Base-by-base conservation (phyloP, 2,329 filamentous ascomycete genomes). In the Colletotrichum sansevieriae region DNA sequence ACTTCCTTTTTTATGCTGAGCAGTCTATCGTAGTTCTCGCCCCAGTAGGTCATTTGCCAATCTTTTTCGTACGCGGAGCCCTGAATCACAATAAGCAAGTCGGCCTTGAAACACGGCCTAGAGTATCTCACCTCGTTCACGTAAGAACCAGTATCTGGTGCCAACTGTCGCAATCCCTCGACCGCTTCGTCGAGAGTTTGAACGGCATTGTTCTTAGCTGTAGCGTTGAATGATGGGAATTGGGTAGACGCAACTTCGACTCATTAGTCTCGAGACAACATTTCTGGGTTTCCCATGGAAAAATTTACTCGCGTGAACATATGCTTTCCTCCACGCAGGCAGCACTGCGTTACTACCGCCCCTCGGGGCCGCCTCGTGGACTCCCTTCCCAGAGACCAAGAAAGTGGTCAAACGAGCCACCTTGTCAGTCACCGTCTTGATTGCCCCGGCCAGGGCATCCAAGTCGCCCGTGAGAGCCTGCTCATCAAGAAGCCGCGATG, bases 311-410 rank as follows among this genome's bases (percentile, higher is more conserved):
- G 77, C 71, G 58, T 64, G 81, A 63, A 81, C 71, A 0, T 77
- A 73, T 2, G 82, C 78, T 3, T 77, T 76, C 52, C 85, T 78
- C 84, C 84, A 87, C 1, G 84, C 84, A 4, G 84, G 83, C 70
- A 83, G 83, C 47, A 85, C 78, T 3, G 82, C 79, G 7, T 80
- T 83, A 84, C 81, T 76, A 0, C 83, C 83, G 0, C 84, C 84
- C 18, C 80, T 74, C 0, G 83, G 82, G 37, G 76, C 74, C 2
- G 82, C 84, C 47, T 85, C 73, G 0, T 77, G 75, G 1, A 85
- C 79, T 0, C 82, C 84, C 39, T 81, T 80, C 0, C 84, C 84
- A 2, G 79, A 76, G 0, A 87, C 81, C 3, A 85, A 70, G 63
- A 78, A 82, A 0, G 77, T 77, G 1, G 78, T 75, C n/a, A 81